Evolutionary conservation across 805 yeast genomes (phyloP).

Genomic region (Blastobotrys chiropterorum): DNA sequence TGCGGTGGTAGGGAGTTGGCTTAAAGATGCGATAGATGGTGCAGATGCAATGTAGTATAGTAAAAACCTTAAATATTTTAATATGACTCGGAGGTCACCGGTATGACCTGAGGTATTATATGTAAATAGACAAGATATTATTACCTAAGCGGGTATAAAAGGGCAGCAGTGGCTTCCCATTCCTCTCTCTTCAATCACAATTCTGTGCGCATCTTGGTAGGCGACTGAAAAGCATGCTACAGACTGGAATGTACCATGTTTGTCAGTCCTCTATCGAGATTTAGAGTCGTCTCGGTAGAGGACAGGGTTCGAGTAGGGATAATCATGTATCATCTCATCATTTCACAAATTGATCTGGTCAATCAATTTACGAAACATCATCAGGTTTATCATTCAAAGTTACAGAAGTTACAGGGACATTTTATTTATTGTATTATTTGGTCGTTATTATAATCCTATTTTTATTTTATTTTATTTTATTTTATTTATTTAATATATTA

Average conservation of each 20-base stretch:
- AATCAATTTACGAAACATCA: neutral
- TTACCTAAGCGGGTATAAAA: neutral
- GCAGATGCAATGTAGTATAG: neutral
- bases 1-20: neutral
- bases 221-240: neutral
- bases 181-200: no score
- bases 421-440: no score
- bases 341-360: neutral
- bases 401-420: no score
- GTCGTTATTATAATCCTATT: no score
- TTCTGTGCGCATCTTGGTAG: neutral
- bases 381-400: neutral
- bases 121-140: neutral
- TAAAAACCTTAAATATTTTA: neutral
- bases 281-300: neutral
- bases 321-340: no score
- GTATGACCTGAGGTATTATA: neutral
- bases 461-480: no score
- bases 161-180: no score
- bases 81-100: neutral
- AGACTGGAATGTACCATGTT: neutral
- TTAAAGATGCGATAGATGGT: conserved; percentile 1
- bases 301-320: neutral
- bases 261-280: neutral
- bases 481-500: no score